phyloP scores from a whole-genome alignment of 345 rosid genomes.

The Eucalyptus sideroxylon region DNA sequence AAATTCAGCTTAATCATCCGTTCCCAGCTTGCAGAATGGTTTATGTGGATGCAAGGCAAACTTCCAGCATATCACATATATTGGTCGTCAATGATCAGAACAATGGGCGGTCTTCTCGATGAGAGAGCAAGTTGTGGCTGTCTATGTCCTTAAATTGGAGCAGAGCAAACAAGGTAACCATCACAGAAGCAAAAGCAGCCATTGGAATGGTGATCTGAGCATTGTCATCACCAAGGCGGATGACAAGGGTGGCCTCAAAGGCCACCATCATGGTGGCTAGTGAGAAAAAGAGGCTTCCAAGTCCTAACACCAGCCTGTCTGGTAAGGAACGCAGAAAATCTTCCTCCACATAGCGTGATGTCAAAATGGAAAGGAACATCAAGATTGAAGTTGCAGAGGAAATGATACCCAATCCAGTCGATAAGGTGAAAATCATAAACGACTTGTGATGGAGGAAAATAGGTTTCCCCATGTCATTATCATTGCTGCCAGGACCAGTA shows the following conservation, averaged over 20 bases:
- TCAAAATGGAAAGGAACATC: constrained; percentile 11
- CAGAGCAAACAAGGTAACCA: neutral
- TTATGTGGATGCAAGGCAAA: neutral
- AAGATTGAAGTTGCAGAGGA: constrained; percentile 7
- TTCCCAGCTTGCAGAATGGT: neutral
- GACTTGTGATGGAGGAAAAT: neutral
- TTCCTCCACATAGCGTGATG: neutral
- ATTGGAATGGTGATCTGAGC: neutral
- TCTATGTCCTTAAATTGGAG: neutral
- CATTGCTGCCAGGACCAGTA: neutral
- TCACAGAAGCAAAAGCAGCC: neutral
- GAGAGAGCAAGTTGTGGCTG: neutral
- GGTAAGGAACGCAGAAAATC: constrained; percentile 5
- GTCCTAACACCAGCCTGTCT: neutral
- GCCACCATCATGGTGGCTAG: neutral
- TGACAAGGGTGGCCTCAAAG: neutral
- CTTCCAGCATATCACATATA: neutral
- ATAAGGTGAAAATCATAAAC: neutral
- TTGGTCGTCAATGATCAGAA: neutral
- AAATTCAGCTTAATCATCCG: neutral
- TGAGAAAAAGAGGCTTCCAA: neutral
- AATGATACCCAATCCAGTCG: constrained; percentile 1
- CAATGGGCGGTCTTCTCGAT: neutral
- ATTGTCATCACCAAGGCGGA: neutral
- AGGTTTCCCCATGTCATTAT: neutral